phyloP scores from a whole-genome alignment of 495 filamentous ascomycete genomes.

The Antarctomyces pellizariae region DNA sequence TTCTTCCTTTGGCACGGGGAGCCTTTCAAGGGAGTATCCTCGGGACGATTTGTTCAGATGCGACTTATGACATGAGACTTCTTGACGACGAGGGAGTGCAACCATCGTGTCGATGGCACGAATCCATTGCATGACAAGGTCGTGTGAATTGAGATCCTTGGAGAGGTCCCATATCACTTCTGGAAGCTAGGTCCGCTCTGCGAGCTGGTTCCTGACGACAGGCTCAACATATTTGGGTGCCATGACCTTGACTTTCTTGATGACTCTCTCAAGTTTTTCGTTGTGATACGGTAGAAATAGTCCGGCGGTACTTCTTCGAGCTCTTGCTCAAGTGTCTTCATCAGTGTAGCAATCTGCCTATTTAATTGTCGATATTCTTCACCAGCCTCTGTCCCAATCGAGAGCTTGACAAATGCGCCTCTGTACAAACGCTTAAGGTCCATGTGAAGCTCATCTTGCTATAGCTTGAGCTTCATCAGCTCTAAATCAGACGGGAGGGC shows the following conservation, averaged over 20 bases:
- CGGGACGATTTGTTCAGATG: not conserved
- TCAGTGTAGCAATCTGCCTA: not conserved
- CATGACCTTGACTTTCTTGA: slow-evolving; percentile 4
- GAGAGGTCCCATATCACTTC: slow-evolving; percentile 5
- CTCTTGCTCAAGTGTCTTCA: not conserved
- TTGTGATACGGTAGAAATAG: slow-evolving; percentile 5
- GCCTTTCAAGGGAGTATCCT: slow-evolving; percentile 1
- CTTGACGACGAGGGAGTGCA: slow-evolving; percentile 2
- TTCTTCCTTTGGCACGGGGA: slow-evolving; percentile 1
- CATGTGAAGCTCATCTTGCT: too few relatives aligned
- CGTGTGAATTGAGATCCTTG: slow-evolving; percentile 3
- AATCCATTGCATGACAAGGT: slow-evolving; percentile 4
- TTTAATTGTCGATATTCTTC: not conserved
- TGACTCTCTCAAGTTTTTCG: slow-evolving; percentile 2
- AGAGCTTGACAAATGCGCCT: not conserved
- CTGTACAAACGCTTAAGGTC: too few relatives aligned
- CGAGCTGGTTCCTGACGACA: slow-evolving; percentile 5
- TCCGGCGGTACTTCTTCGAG: slow-evolving; percentile 1
- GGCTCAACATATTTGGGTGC: slow-evolving; percentile 5
- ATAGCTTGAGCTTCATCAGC: too few relatives aligned
- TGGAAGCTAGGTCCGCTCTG: slow-evolving; percentile 5
- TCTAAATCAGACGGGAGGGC: slow-evolving; percentile 1
- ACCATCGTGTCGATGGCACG: slow-evolving; percentile 3
- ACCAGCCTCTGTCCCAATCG: not conserved
- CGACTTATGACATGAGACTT: slow-evolving; percentile 3